A percentile compares a stretch with the other conserved stretches of the same genome.
These are phyloP conservation scores for Dendrocalamus sinicus DNA, from an alignment of 176 grass and related monocot genomes.

Conservation along the genomic window DNA sequence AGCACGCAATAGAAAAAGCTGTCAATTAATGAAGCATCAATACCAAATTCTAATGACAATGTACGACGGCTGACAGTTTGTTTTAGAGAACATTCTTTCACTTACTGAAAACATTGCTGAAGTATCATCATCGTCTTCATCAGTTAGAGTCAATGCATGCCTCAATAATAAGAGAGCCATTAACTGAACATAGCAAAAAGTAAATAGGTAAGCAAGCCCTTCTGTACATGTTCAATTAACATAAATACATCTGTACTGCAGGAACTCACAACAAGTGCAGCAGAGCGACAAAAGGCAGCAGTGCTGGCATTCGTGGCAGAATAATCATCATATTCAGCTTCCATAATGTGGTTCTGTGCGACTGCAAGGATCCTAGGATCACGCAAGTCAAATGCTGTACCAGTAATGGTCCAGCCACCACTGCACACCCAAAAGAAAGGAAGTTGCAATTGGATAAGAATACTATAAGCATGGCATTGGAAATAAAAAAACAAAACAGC, in stretches of 20 bases:
- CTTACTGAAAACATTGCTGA: slow-evolving; percentile 91
- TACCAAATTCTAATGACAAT: slow-evolving; percentile 28
- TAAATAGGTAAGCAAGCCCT: slow-evolving; percentile 40
- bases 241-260: slow-evolving; percentile 28
- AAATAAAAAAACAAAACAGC: background rate
- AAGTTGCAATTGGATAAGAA: slow-evolving; percentile 16
- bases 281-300: slow-evolving; percentile 82
- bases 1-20: slow-evolving; percentile 88
- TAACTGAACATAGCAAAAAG: slow-evolving; percentile 55
- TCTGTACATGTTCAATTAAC: slow-evolving; percentile 21
- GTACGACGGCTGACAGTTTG: background rate
- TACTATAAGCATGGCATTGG: background rate
- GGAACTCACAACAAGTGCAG: slow-evolving; percentile 80
- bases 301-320: slow-evolving; percentile 70
- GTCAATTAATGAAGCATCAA: slow-evolving; percentile 35
- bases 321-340: slow-evolving; percentile 92
- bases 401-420: slow-evolving; percentile 72
- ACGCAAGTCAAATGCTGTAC: slow-evolving; percentile 63
- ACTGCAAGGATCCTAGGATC: slow-evolving; percentile 76
- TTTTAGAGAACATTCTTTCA: slow-evolving; percentile 34
- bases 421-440: slow-evolving; percentile 47
- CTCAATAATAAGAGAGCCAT: slow-evolving; percentile 88
- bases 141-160: slow-evolving; percentile 83
- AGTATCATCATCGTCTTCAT: slow-evolving; percentile 80
- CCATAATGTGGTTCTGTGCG: slow-evolving; percentile 76